Base-by-base conservation (phyloP, 345 rosid species). In the Salix udensis region DNA sequence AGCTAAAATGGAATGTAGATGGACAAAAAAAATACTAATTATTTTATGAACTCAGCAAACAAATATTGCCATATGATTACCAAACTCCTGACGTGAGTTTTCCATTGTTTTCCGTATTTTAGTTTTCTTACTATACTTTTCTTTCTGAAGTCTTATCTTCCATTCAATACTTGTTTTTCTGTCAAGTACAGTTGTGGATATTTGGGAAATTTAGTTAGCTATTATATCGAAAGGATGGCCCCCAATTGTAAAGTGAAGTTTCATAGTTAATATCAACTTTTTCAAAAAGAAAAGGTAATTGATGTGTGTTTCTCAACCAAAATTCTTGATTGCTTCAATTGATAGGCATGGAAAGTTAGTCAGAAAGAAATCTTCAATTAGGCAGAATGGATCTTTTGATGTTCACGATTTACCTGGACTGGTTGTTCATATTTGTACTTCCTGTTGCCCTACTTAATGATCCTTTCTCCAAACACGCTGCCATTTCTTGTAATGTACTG, bases 361-460 rank as follows among this genome's bases (percentile, higher is more conserved):
- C 31, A 18, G 58, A 61, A 46, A 16, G 42, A 64, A 67, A 36
- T 68, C 40, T 74, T 36, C 11, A 65, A 39, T 52, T 61, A 21
- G 68, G n/a, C 66, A 24, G 44, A 66, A 78, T 52, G 40, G 28
- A 58, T 15, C 4, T 31, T 40, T 36, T 65, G 65, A 65, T 62
- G 13, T 80, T 39, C 70, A 64, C 80, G 67, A 71, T 76, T 76
- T 77, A 95, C 98, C 98, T 96, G 48, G 99, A 96, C 78, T 91
- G 96, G 76, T 88, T 93, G 81, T 96, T 96, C 99, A 93, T 96
- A 84, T 96, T 96, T 74, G 99, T 96, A 81, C 99, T 91, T 62
- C 97, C 99, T 0, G 99, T 96, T 73, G 98, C 99, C 74, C 99
- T 85, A 81, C 90, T 88, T 71, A 89, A 61, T 5, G 99, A 96